A percentile compares a stretch with the other conserved stretches of the same genome.
Evolutionary conservation across 139 green algal species (phyloP).

Genomic region (Limnomonas spitsbergensis): DNA sequence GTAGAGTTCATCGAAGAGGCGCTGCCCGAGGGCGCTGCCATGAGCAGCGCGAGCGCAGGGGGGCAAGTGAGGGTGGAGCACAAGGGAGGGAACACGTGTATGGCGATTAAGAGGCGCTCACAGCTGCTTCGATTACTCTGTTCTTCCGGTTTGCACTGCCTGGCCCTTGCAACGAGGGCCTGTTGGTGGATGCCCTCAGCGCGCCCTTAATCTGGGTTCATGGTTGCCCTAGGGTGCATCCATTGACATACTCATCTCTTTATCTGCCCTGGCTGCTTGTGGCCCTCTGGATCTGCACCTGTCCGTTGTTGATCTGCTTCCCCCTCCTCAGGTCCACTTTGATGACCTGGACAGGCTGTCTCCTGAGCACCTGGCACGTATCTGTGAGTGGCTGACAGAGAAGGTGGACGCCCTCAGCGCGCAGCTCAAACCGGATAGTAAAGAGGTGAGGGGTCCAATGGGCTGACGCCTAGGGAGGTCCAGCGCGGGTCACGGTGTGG

Average conservation of each 20-base stretch:
- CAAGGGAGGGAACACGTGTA: conserved; percentile 34
- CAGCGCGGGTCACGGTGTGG: not conserved
- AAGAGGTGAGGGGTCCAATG: conserved; percentile 26
- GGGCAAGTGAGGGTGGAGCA: conserved; percentile 23
- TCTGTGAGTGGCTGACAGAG: conserved; percentile 61
- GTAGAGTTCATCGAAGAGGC: conserved; percentile 46
- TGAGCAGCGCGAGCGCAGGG: not conserved
- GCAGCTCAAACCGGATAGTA: conserved; percentile 49
- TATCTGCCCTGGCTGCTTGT: too few species aligned
- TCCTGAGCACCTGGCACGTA: conserved; percentile 40
- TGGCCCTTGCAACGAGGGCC: too few species aligned
- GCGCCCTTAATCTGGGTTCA: too few species aligned
- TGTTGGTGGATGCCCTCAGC: not conserved
- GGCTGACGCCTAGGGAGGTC: not conserved
- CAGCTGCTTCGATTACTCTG: not conserved
- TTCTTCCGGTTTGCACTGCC: too few species aligned
- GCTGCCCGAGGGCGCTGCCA: not conserved
- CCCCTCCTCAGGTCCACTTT: too few species aligned
- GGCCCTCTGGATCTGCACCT: too few species aligned
- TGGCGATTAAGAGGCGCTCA: conserved; percentile 37
- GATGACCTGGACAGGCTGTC: conserved; percentile 58
- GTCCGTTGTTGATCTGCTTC: too few species aligned
- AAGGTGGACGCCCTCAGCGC: conserved; percentile 56
- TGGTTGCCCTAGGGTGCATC: too few species aligned
- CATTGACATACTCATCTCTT: too few species aligned